Base-by-base conservation (phyloP, 352 stramenopile species). In the Phytophthora podocarpi region DNA sequence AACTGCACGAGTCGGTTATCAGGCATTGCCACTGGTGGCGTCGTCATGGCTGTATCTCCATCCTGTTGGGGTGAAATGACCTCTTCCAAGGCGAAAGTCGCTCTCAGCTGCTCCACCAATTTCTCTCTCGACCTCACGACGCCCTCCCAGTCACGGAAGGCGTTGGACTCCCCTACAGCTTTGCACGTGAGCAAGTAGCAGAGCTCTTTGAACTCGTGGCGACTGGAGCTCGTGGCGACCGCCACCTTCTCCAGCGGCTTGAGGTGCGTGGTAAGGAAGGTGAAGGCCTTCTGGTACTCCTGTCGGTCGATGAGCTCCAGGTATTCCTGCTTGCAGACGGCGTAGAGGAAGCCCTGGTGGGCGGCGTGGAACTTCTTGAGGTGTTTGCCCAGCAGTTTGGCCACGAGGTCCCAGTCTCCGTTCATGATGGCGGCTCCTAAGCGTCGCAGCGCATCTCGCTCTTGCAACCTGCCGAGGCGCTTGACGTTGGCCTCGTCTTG, bases 101-200 rank as follows among this genome's bases (percentile, higher is more conserved):
- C 79, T 54, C 81, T 80, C 27, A 96, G 53, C 60, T 95, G 82
- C 56, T 95, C 88, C 2, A 93, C 84, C 24, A 96, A 71, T 58
- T 93, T 93, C 66, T 96, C 86, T 24, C 86, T 73, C 5, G 87
- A 94, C 16, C 80, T 65, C 5, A 81, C 82, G 43, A 94, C 81
- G 28, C 84, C 85, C 36, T 94, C 82, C 86, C 86, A 96, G 66
- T 95, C 74, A 20, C 88, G 85, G 55, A 96, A 96, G 23, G 82
- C 72, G 27, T 93, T 78, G 1, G 87, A 86, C 53, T 96, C 86
- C 13, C 74, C 77, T 21, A 96, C 86, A 6, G 80, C 82, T 64
- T 95, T 96, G 77, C 88, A 96, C 36, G 88, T 96, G 35, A 96
- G 78, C 45, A 96, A 63, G 49, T 96, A 96, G 55, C 86, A 96